phyloP scores from a whole-genome alignment of 2,329 filamentous ascomycete genomes.

The Colletotrichum coccodes region DNA sequence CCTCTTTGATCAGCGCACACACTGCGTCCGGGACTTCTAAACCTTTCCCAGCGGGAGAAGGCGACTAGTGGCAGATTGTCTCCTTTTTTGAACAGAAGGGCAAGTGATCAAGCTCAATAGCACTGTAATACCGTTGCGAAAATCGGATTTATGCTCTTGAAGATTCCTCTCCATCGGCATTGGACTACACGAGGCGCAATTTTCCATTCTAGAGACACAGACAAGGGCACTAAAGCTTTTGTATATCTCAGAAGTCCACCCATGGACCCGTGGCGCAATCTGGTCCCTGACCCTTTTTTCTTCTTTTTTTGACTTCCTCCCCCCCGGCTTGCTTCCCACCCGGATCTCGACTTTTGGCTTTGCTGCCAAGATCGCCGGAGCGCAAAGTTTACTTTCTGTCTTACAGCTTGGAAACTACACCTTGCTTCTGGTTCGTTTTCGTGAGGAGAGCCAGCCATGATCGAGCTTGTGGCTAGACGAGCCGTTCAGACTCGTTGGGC shows the following conservation, averaged over 20 bases:
- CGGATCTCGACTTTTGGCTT: not conserved
- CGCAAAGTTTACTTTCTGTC: not conserved
- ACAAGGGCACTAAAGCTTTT: not conserved
- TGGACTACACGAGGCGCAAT: not conserved
- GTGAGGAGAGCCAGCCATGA: not conserved
- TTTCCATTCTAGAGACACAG: not conserved
- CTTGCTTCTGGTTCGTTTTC: too few species aligned
- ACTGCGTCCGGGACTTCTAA: too few species aligned
- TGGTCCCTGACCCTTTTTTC: not conserved
- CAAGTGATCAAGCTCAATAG: not conserved
- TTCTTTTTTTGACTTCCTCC: not conserved
- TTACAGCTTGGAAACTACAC: not conserved
- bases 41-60: too few species aligned
- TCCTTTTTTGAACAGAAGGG: not conserved
- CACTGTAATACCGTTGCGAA: too few species aligned
- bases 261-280: not conserved
- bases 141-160: not conserved
- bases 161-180: not conserved
- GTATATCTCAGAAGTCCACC: constrained; percentile 11
- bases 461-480: not conserved
- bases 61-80: not conserved
- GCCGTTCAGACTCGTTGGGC: constrained; percentile 13
- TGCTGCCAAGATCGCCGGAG: not conserved
- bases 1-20: too few species aligned
- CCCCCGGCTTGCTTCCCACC: not conserved